Evolutionary conservation across 345 rosid genomes (phyloP).

Genomic region (Ricinus communis): DNA sequence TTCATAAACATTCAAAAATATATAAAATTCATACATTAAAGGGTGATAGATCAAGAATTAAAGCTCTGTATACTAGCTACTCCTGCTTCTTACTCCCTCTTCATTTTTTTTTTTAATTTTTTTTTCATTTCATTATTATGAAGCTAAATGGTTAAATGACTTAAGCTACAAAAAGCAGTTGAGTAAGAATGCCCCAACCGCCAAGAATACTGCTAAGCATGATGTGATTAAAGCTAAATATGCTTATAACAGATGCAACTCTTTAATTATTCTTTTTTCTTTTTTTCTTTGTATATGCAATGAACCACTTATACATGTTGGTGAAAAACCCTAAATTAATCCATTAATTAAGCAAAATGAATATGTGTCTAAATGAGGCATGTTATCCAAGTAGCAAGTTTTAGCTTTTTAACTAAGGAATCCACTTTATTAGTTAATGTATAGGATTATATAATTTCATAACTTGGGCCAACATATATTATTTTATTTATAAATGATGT

Average conservation of each 20-base stretch:
- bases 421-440: background rate
- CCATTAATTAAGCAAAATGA: conserved; percentile 20
- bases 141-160: conserved; percentile 6
- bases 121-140: background rate
- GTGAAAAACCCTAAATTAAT: conserved; percentile 18
- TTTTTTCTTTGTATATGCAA: background rate
- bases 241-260: conserved; percentile 32
- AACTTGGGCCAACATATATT: too few relatives aligned
- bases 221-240: conserved; percentile 23
- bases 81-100: background rate
- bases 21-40: background rate
- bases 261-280: conserved; percentile 15
- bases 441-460: too few relatives aligned
- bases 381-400: background rate
- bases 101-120: background rate
- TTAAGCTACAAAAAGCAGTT: conserved; percentile 3
- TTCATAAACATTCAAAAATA: background rate
- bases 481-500: too few relatives aligned
- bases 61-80: too few relatives aligned
- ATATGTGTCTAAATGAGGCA: background rate
- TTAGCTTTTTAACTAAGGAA: conserved; percentile 14
- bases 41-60: background rate
- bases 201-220: conserved; percentile 7
- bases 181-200: conserved; percentile 21
- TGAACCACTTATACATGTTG: conserved; percentile 4